These are phyloP conservation scores for Metschnikowia noctiluminum DNA, from an alignment of 805 yeast genomes.

Conservation along the genomic window DNA sequence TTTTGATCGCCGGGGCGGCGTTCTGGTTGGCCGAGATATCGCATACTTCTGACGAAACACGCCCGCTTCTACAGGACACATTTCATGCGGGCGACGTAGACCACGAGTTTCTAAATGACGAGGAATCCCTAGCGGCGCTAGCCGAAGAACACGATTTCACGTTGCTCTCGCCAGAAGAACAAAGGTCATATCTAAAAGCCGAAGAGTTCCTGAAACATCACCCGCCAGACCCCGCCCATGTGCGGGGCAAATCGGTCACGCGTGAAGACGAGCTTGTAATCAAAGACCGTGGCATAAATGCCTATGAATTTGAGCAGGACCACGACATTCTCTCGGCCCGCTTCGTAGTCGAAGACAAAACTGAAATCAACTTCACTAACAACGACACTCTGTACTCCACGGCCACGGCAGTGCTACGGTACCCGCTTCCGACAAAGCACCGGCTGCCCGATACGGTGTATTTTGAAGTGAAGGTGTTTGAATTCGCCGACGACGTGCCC, in stretches of 20 bases:
- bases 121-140: slow-evolving; percentile 32
- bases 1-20: neutral
- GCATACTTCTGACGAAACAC: neutral
- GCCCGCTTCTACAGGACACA: slow-evolving; percentile 9
- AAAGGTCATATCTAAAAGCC: slow-evolving; percentile 31
- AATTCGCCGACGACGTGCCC: slow-evolving; percentile 24
- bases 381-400: slow-evolving; percentile 40
- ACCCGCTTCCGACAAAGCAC: slow-evolving; percentile 36
- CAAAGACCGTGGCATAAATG: slow-evolving; percentile 37
- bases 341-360: slow-evolving; percentile 37
- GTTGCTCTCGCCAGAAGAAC: slow-evolving; percentile 40
- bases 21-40: neutral
- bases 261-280: slow-evolving; percentile 28
- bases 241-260: slow-evolving; percentile 32
- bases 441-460: slow-evolving; percentile 47
- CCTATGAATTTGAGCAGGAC: slow-evolving; percentile 41
- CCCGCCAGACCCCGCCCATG: slow-evolving; percentile 32
- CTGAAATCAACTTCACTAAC: slow-evolving; percentile 35
- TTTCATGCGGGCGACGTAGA: slow-evolving; percentile 26
- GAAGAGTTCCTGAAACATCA: slow-evolving; percentile 30
- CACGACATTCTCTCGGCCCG: slow-evolving; percentile 28
- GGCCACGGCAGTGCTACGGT: slow-evolving; percentile 38
- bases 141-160: slow-evolving; percentile 37
- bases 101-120: slow-evolving; percentile 39
- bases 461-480: slow-evolving; percentile 52